Evolutionary conservation across 1,139 yeast species (phyloP), one percentile per base, ranked within the genome.

Genomic region (Taphrina confusa): DNA sequence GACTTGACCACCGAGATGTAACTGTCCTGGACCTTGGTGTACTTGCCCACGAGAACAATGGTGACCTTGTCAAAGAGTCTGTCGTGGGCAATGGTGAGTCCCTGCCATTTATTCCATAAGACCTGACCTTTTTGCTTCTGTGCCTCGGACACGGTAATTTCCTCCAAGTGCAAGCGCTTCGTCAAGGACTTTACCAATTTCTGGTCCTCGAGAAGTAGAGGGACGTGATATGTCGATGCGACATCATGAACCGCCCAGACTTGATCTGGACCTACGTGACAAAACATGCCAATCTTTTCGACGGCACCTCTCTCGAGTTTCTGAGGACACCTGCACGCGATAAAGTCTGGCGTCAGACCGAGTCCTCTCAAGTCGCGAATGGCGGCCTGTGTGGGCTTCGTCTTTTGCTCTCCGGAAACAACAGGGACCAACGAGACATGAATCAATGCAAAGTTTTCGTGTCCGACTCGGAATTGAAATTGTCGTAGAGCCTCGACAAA

Each of bases 331-430:
- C 99, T 84, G 78, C 97, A 92, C 62, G 97, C 98, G 76, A 92
- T 89, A 82, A 92, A 86, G 74, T 94, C 97, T 14, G 98, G 97
- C 46, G 86, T 82, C 72, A 94, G 81, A 68, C 99, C 99, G 66
- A 92, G 79, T 60, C 96, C 87, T 76, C 99, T 85, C 75, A 92
- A 81, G 73, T 92, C 98, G 74, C 90, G 89, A 71, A 94, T 87
- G 47, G 99, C 99, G 64, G 97, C 98, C 77, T 92, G 99, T 9
- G 99, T 92, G 62, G 99, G 99, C 76, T 92, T 92, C 55, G 99
- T 92, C 80, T 92, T 92, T 76, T 92, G 96, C 78, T 92, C 99
- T 64, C 97, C 98, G 67, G 90, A 95, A 70, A 92, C 92, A 58
- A 92, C 97, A 40, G 97, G 97, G 47, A 92, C 97, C 68, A 92